Base-by-base conservation (phyloP, 2,329 filamentous ascomycete species). In the Cladophialophora carrionii region DNA sequence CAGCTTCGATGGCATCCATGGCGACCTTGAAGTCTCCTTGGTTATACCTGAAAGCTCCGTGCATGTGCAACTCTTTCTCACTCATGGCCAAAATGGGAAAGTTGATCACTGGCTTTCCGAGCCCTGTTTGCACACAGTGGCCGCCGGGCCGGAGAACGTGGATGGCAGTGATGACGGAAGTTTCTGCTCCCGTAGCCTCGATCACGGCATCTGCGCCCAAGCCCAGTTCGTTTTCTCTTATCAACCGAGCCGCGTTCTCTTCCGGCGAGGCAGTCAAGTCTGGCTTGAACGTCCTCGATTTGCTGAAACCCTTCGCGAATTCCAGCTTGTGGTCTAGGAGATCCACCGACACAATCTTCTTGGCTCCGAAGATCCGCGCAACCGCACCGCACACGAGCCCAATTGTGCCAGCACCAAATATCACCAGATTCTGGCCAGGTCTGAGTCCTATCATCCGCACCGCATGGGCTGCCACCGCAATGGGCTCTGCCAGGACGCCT, bases 301-400 rank as follows among this genome's bases (percentile, higher is more conserved):
- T 34, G 34, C 41, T 63, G 61, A 68, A 65, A 12, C 46, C 56
- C 43, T 52, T 63, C 14, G 74, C 87, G 71, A 88, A 88, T 65
- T 83, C 76, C 41, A 89, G 82, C 8, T 87, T 85, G 1, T 84
- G 83, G 41, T 80, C 79, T 65, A 87, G 84, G 10, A 89, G 78
- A 70, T 89, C 87, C 14, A 84, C 82, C 49, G 87, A 85, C 3
- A 84, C 85, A 26, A 89, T 82, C 37, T 81, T 78, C 1, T 81
- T 81, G 66, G 86, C 87, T 29, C 86, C 86, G 10, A 85, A 84
- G 71, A 85, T 83, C 31, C 84, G 78, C 3, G 86, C 85, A 80
- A 88, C 87, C 5, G 83, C 83, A 8, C 82, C 82, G 72, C 85
- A 85, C 7, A 83, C 84, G 48, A 86, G 78, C 32, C 84, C 84